A percentile compares a stretch with the other conserved stretches of the same genome.
These are phyloP conservation scores for Podospora anserina DNA, from an alignment of 495 filamentous ascomycete genomes.

Conservation along the genomic window DNA sequence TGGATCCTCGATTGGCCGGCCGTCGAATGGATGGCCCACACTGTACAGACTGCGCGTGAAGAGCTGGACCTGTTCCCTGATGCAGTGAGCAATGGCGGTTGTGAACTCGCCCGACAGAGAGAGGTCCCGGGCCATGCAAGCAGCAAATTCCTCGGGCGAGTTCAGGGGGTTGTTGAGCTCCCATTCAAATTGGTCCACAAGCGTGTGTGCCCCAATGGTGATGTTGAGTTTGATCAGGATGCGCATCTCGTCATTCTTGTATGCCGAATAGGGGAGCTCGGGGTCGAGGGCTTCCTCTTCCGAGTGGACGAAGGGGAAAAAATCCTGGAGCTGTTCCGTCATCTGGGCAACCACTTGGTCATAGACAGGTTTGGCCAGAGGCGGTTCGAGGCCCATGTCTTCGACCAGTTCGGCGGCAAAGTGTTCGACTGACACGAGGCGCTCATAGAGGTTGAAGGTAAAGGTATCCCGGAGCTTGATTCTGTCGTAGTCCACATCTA, in stretches of 20 bases:
- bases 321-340: constrained; percentile 86
- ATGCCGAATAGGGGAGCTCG: constrained; percentile 83
- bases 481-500: constrained; percentile 95
- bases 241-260: constrained; percentile 98
- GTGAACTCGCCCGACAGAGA: constrained; percentile 93
- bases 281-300: constrained; percentile 89
- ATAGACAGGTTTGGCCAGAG: constrained; percentile 64
- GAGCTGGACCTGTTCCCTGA: constrained; percentile 89
- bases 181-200: constrained; percentile 98
- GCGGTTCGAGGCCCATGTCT: constrained; percentile 71
- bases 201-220: constrained; percentile 90
- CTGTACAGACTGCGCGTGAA: constrained; percentile 93
- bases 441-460: constrained; percentile 96
- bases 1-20: constrained; percentile 84
- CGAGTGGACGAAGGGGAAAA: constrained; percentile 83
- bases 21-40: constrained; percentile 90
- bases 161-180: constrained; percentile 94
- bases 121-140: constrained; percentile 83
- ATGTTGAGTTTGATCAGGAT: constrained; percentile 94
- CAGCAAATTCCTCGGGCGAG: constrained; percentile 89
- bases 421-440: constrained; percentile 68
- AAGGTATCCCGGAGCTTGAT: constrained; percentile 96
- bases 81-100: constrained; percentile 94
- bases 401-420: constrained; percentile 90
- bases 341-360: constrained; percentile 78